These are phyloP conservation scores for Claviceps citrina DNA, from an alignment of 2,329 filamentous ascomycete species.

Conservation along the genomic window DNA sequence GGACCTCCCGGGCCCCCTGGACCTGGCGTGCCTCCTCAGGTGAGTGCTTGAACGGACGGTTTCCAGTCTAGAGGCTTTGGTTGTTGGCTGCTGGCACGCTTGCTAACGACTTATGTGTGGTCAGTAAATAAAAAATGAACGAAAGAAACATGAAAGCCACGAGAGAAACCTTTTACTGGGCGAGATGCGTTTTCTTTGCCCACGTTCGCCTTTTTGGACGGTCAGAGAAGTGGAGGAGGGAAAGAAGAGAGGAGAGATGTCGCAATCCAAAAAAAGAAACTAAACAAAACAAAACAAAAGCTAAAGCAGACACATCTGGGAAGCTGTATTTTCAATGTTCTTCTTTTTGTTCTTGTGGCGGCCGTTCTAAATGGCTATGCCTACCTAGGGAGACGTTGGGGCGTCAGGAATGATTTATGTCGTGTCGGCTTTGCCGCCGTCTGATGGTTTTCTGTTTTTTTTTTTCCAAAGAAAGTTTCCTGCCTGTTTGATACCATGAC, in stretches of 20 bases:
- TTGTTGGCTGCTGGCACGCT: not conserved
- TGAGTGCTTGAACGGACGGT: constrained; percentile 11
- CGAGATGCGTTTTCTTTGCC: not conserved
- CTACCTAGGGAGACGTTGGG: constrained; percentile 13
- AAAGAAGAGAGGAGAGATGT: not conserved
- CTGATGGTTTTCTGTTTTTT: constrained; percentile 4
- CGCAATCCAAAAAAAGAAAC: not conserved
- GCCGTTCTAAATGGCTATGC: constrained; percentile 9
- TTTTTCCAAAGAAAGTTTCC: constrained; percentile 13
- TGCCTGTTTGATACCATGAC: constrained; percentile 17
- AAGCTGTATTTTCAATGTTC: constrained; percentile 11
- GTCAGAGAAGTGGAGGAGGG: not conserved
- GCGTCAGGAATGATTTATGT: constrained; percentile 17
- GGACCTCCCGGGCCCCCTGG: constrained; percentile 22
- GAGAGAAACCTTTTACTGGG: not conserved
- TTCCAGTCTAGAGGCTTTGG: not conserved
- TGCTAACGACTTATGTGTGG: constrained; percentile 2
- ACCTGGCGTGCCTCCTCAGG: constrained; percentile 25
- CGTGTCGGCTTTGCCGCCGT: constrained; percentile 9
- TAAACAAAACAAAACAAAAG: constrained; percentile 1
- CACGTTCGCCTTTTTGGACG: not conserved
- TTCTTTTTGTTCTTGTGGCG: constrained; percentile 12
- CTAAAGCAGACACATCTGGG: constrained; percentile 2
- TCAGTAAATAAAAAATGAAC: not conserved
- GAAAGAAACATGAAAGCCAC: not conserved